Percentiles rank a stretch among this genome's conserved stretches.
Evolutionary conservation across 129 eudicot genomes (phyloP).

Genomic region (Saussurea involucrata): DNA sequence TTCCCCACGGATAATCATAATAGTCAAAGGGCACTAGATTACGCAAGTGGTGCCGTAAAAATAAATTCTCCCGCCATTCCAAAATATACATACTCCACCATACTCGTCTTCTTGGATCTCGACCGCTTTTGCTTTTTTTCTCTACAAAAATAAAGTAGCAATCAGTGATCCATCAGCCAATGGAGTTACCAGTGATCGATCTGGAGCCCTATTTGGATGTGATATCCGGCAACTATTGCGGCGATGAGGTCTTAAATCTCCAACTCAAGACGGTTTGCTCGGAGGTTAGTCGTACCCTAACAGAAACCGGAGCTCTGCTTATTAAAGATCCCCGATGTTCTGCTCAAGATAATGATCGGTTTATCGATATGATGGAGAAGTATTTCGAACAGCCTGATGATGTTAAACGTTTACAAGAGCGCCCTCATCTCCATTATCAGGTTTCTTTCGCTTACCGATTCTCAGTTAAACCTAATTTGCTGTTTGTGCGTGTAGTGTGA

Average conservation of each 20-base stretch:
- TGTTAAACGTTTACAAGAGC: constrained; percentile 71
- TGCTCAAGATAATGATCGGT: constrained; percentile 73
- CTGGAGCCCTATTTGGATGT: constrained; percentile 47
- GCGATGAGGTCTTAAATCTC: constrained; percentile 25
- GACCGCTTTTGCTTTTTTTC: neutral
- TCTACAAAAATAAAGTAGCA: neutral
- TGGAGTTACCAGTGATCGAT: constrained; percentile 89
- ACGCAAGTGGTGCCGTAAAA: constrained; percentile 30
- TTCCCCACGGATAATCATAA: no score
- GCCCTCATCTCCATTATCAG: constrained; percentile 90
- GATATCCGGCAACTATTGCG: constrained; percentile 12
- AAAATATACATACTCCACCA: neutral
- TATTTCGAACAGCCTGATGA: constrained; percentile 69
- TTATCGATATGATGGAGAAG: constrained; percentile 93
- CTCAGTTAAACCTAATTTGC: neutral
- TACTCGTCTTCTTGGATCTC: neutral
- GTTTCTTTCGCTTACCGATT: constrained; percentile 10
- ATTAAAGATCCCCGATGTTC: constrained; percentile 88
- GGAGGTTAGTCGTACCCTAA: constrained; percentile 81
- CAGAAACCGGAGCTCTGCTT: constrained; percentile 80
- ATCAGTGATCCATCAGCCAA: neutral
- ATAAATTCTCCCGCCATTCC: constrained; percentile 37
- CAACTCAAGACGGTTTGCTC: constrained; percentile 39
- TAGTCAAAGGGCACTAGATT: neutral
- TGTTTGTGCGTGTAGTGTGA: neutral